phyloP scores from a whole-genome alignment of 768 basidiomycete genomes.

The Tricholoma matsutake region DNA sequence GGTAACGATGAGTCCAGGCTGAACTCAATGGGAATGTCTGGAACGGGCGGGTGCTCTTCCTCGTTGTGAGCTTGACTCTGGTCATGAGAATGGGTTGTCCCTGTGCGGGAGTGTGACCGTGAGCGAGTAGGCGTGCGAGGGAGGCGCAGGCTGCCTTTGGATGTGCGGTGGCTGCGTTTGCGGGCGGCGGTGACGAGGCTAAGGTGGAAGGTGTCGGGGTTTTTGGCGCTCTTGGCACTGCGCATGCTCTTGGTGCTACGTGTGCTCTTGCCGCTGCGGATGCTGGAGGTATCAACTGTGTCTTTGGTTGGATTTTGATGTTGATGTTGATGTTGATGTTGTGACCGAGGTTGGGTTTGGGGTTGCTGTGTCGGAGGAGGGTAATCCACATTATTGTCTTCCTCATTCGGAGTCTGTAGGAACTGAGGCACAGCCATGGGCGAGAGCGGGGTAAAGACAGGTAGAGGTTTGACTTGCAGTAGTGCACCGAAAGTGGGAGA shows the following conservation, averaged over 20 bases:
- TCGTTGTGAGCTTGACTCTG: neutral
- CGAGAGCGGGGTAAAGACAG: constrained; percentile 14
- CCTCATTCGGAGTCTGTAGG: constrained; percentile 1
- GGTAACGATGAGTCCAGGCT: neutral
- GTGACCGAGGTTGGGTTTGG: neutral
- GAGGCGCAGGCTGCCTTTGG: constrained; percentile 65
- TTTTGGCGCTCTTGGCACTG: constrained; percentile 8
- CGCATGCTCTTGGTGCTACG: constrained; percentile 33
- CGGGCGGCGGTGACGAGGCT: constrained; percentile 62
- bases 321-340: neutral
- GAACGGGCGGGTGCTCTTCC: constrained; percentile 32
- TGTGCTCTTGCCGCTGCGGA: constrained; percentile 35
- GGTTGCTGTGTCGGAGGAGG: neutral
- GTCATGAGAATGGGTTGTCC: neutral
- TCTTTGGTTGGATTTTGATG: constrained; percentile 18
- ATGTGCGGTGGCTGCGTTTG: constrained; percentile 58
- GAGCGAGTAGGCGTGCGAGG: constrained; percentile 28
- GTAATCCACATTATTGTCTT: no score
- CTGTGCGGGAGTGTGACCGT: neutral
- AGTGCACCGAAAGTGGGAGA: constrained; percentile 14
- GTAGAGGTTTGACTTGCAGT: constrained; percentile 12
- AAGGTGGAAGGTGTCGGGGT: constrained; percentile 6
- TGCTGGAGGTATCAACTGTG: constrained; percentile 37
- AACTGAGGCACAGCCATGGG: constrained; percentile 12
- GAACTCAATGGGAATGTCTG: constrained; percentile 26